A percentile compares a stretch with the other conserved stretches of the same genome.
Evolutionary conservation across 2,329 filamentous ascomycete species (phyloP).

Genomic region (Hirsutella thompsonii): DNA sequence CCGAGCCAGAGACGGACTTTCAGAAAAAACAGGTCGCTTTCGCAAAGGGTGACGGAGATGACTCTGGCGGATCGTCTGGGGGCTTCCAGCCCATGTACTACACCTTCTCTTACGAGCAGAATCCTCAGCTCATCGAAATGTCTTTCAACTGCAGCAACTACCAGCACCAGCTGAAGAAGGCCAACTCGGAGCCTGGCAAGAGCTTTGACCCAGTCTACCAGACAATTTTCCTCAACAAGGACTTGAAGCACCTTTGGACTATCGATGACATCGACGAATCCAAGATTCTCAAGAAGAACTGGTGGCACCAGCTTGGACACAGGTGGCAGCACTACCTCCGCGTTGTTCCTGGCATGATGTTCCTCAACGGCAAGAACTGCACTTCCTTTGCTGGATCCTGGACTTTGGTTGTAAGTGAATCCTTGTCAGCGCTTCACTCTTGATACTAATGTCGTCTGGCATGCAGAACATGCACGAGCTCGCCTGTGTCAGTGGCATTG

Average conservation of each 20-base stretch:
- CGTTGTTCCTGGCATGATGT: conserved; percentile 60
- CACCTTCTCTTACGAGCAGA: conserved; percentile 44
- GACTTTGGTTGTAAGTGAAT: conserved; percentile 47
- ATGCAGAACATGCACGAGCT: conserved; percentile 55
- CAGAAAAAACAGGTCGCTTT: conserved; percentile 26
- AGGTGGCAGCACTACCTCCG: conserved; percentile 50
- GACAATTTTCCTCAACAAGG: conserved; percentile 52
- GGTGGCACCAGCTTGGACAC: conserved; percentile 58
- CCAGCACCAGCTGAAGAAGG: conserved; percentile 53
- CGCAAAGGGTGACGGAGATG: conserved; percentile 29
- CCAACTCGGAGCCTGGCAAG: conserved; percentile 8
- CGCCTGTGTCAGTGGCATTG: conserved; percentile 57
- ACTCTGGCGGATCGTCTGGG: conserved; percentile 24
- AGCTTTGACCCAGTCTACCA: conserved; percentile 53
- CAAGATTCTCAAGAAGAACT: conserved; percentile 50
- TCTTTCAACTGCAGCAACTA: conserved; percentile 68
- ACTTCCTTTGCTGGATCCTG: conserved; percentile 54
- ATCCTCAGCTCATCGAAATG: conserved; percentile 50
- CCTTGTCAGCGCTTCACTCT: conserved; percentile 3
- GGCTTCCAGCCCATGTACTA: conserved; percentile 54
- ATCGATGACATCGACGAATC: conserved; percentile 42
- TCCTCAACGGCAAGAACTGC: conserved; percentile 50
- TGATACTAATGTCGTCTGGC: background rate
- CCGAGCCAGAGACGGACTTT: conserved; percentile 26
- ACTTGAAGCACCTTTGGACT: conserved; percentile 42